phyloP scores from a whole-genome alignment of 2,329 filamentous ascomycete species.

The Aspergillus terreus region DNA sequence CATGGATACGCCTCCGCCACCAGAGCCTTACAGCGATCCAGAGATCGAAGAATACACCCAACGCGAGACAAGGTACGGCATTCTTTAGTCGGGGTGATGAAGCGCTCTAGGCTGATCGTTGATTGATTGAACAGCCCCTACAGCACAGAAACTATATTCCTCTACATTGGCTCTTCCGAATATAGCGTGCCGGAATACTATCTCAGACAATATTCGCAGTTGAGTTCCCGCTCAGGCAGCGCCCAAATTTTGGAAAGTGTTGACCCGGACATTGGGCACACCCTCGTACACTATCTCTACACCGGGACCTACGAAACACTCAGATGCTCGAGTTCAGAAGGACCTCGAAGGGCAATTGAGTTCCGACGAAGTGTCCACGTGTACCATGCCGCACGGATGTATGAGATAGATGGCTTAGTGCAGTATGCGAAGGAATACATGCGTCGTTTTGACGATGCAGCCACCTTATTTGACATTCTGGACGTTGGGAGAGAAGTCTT shows the following conservation, averaged over 20 bases:
- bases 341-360: neutral
- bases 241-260: neutral
- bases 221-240: neutral
- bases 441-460: neutral
- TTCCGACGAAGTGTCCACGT: neutral
- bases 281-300: conserved; percentile 6
- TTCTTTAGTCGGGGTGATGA: neutral
- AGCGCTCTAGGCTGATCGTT: neutral
- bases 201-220: neutral
- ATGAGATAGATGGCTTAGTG: neutral
- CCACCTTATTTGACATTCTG: neutral
- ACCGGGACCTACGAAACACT: conserved; percentile 4
- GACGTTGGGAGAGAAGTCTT: neutral
- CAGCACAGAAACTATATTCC: neutral
- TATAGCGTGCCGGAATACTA: conserved; percentile 4
- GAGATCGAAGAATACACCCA: neutral
- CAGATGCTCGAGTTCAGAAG: neutral
- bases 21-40: neutral
- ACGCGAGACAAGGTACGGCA: neutral
- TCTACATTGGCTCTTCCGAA: neutral
- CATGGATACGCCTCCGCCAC: neutral
- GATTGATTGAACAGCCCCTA: neutral
- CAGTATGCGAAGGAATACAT: neutral
- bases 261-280: conserved; percentile 3
- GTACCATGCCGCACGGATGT: neutral